Evolutionary conservation across 177 flowering plant genomes (phyloP), one percentile per base, ranked within the genome.

Genomic region (Vitis hybrid): DNA sequence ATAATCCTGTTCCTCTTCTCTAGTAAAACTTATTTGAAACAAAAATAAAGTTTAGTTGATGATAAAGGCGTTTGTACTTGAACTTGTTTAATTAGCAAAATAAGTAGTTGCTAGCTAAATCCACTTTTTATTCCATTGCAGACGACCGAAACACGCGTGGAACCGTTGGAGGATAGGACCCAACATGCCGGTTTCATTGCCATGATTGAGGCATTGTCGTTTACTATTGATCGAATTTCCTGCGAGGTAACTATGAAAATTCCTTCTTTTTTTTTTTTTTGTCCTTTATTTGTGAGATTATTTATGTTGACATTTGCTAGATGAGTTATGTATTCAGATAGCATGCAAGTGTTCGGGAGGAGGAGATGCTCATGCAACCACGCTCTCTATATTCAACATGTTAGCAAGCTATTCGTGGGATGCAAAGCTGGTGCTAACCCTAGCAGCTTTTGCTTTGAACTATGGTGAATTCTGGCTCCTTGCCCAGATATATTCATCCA

Each of bases 381-480:
- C 85, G 0, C 1, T 77, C 1, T 60, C 77, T 1, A 7, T 86
- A 45, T 76, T 83, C 63, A 66, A 70, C 49, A 51, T 72, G 73
- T 18, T 87, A 13, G 19, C 81, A 21, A 70, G 11, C 67, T 88
- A 73, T 56, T 3, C 76, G 1, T 90, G 92, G 92, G 89, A 85
- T 56, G 87, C 86, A 1, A 90, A 90, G 81, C 65, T 77, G 69
- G 88, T 81, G 62, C 73, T 87, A 31, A 66, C 80, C 53, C 61
- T 90, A 31, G 88, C 88, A 3, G 89, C 92, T 6, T 90, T 85
- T 66, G 87, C 92, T 4, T 26, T 86, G 57, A 75, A 77, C 72
- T 85, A 86, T 63, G 91, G 91, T 6, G 89, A 89, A 14, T 86
- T 85, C 70, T 83, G 89, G 89, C 79, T 89, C 7, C 79, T 84